Base-by-base conservation (phyloP, 1,284 basidiomycete genomes). In the Ustilago tritici region DNA sequence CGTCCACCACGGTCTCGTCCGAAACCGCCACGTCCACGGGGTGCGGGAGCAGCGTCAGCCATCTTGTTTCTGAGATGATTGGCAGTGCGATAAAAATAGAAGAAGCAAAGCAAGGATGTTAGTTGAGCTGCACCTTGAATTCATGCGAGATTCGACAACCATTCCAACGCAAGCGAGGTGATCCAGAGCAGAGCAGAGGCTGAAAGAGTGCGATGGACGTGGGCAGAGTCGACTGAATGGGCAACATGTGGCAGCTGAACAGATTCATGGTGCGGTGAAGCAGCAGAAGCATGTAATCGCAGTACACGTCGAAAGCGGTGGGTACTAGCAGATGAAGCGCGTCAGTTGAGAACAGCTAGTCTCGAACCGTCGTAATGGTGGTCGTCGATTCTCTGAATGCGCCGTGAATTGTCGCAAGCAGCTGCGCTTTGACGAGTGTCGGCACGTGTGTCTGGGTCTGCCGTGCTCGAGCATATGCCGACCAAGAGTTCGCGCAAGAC, bases 1-100 rank as follows among this genome's bases (percentile, higher is more conserved):
- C 95, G 92, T 82, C 94, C 95, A 88, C 95, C 93, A 87, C 89
- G 87, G 81, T 88, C 87, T 79, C 84, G 82, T 74, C 84, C 84
- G 75, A 86, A 86, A 74, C 89, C 88, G 83, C 88, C 88, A 83
- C 88, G 88, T 79, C 88, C 93, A 91, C 88, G 84, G 71, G 82
- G 81, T 70, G 81, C 80, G 70, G 82, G 82, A 78, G 82, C 81
- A 69, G 81, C 82, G 80, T 85, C 84, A 82, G 82, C 84, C 84
- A 85, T 85, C 61, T 73, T 85, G 79, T 64, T 73, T 71, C 65
- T 77, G 47, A 56, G 40, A 28, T 23, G 17, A 40, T 52, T 55
- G 36, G n/a, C 50, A 23, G 31, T n/a, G 53, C 31, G 31, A 46
- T 7, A 43, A 28, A 32, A 19, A 28, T 15, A 15, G 19, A 52